These are phyloP conservation scores for Nicotiana attenuata DNA, from an alignment of 257 asterid genomes.

Conservation along the genomic window DNA sequence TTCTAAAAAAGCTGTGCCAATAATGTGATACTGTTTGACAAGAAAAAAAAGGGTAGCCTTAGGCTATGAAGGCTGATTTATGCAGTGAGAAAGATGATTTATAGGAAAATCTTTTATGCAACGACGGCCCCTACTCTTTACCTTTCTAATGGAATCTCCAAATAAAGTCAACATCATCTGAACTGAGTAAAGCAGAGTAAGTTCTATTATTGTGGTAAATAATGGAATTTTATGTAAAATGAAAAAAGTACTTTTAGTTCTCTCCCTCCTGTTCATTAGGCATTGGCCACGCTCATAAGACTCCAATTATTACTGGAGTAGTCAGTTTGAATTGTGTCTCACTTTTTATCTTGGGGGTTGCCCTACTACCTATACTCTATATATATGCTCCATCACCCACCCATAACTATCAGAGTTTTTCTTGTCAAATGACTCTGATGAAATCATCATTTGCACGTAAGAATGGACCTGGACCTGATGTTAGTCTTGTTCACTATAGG, in stretches of 20 bases:
- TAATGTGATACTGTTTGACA: background rate
- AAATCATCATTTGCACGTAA: background rate
- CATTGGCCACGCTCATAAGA: background rate
- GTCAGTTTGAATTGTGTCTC: background rate
- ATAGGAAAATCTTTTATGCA: background rate
- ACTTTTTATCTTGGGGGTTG: background rate
- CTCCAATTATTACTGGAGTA: background rate
- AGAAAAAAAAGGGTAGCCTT: background rate
- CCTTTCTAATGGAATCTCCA: background rate
- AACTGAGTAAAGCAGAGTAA: background rate
- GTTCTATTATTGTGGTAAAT: conserved; percentile 4
- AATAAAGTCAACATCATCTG: background rate
- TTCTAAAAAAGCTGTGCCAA: background rate
- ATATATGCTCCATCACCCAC: background rate
- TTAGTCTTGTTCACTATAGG: conserved; percentile 31
- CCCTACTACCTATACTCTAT: background rate
- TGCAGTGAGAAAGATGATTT: background rate
- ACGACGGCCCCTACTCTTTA: background rate
- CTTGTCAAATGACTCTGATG: background rate
- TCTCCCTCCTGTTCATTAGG: background rate
- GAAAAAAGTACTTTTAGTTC: background rate
- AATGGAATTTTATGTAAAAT: background rate
- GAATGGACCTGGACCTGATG: background rate
- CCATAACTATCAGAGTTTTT: background rate
- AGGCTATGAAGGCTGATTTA: background rate